These are phyloP conservation scores for Thalassiosira sp. DNA, from an alignment of 352 stramenopile species.

Conservation along the genomic window DNA sequence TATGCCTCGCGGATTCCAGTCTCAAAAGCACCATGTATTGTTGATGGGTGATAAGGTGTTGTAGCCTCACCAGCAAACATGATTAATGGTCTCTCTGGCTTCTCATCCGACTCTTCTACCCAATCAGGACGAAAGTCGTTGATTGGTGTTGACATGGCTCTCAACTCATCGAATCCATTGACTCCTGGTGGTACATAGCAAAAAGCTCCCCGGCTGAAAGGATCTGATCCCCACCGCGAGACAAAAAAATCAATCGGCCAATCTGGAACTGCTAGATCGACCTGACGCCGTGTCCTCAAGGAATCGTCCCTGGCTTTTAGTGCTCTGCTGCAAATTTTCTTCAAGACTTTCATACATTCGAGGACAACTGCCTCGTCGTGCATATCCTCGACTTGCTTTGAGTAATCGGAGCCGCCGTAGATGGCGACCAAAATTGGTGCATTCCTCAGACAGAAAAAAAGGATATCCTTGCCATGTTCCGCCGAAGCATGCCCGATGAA, in stretches of 20 bases:
- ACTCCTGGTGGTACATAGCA: constrained; percentile 82
- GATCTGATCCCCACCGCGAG: constrained; percentile 83
- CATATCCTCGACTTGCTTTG: constrained; percentile 76
- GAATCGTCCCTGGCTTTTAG: constrained; percentile 22
- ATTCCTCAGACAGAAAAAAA: constrained; percentile 57
- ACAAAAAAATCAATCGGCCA: constrained; percentile 81
- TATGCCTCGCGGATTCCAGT: constrained; percentile 85
- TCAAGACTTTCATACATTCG: constrained; percentile 80
- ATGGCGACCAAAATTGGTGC: constrained; percentile 82
- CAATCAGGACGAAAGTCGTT: constrained; percentile 46
- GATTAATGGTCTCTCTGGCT: constrained; percentile 57
- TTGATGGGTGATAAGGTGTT: constrained; percentile 84
- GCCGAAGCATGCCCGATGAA: constrained; percentile 64
- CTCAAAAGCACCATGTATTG: constrained; percentile 85
- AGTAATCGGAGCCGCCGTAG: constrained; percentile 81
- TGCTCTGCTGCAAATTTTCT: constrained; percentile 68
- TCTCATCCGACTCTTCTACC: constrained; percentile 17
- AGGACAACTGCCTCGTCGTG: constrained; percentile 76
- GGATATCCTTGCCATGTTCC: constrained; percentile 60
- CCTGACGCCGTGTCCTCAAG: constrained; percentile 30
- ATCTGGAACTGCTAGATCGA: constrained; percentile 57
- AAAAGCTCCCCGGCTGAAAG: constrained; percentile 70
- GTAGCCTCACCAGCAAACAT: constrained; percentile 87
- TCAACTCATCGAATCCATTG: constrained; percentile 64
- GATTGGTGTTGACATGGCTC: constrained; percentile 69